Percentiles rank a stretch among this genome's conserved stretches.
These are phyloP conservation scores for Rhododendron molle DNA, from an alignment of 148 eudicot genomes.

Conservation along the genomic window DNA sequence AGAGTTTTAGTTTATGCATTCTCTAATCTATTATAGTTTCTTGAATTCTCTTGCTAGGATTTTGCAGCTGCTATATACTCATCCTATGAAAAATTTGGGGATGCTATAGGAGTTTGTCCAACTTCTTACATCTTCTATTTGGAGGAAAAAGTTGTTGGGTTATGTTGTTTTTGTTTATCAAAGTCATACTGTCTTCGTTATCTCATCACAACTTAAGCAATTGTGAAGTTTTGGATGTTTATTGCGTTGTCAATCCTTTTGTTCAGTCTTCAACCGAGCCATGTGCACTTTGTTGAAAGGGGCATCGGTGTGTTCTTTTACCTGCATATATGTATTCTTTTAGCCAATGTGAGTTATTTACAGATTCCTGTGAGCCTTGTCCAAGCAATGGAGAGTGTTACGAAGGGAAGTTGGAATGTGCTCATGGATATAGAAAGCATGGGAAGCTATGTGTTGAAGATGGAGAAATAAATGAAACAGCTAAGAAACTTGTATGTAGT, in stretches of 20 bases:
- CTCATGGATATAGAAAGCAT: slow-evolving; percentile 54
- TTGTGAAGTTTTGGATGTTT: not conserved
- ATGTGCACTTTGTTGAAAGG: not conserved
- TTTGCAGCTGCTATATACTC: not conserved
- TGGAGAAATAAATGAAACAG: slow-evolving; percentile 57
- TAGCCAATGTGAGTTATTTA: slow-evolving; percentile 12
- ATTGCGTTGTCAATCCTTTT: not conserved
- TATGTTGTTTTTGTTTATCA: not conserved
- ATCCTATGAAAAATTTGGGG: not conserved
- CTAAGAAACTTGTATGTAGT: slow-evolving; percentile 61
- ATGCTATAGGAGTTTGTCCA: not conserved
- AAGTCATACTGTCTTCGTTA: not conserved
- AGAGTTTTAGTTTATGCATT: not conserved
- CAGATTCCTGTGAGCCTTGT: slow-evolving; percentile 86
- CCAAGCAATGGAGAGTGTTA: slow-evolving; percentile 74
- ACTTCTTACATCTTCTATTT: not conserved
- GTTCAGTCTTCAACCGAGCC: not conserved
- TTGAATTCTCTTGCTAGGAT: not conserved
- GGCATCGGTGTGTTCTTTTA: not conserved
- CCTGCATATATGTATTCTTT: not conserved
- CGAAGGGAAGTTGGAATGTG: slow-evolving; percentile 74
- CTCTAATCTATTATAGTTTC: not conserved
- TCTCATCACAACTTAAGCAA: not conserved
- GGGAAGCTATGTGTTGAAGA: slow-evolving; percentile 80
- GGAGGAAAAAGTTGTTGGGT: not conserved